Conservation (phyloP, 139 green algal species). For the Yamagishiella unicocca region DNA sequence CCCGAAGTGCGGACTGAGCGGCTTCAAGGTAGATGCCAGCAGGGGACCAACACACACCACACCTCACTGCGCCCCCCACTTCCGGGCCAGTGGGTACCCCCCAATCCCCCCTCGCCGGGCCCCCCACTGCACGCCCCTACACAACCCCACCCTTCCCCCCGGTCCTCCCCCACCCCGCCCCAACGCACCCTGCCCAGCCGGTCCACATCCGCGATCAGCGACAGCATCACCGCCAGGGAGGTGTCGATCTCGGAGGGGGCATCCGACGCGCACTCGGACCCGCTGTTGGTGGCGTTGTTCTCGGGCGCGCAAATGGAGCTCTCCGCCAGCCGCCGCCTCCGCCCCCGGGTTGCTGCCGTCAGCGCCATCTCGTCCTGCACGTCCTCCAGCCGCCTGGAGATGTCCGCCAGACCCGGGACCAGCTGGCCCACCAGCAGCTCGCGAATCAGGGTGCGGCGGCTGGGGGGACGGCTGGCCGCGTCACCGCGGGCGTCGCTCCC, state of each 20-base stretch:
- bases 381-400: not conserved
- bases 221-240: not conserved
- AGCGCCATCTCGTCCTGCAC: not conserved
- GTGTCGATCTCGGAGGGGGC: not conserved
- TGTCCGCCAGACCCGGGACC: not conserved
- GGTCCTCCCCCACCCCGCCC: not conserved
- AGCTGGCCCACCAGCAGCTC: not conserved
- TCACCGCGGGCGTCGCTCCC: too few species aligned
- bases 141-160: not conserved
- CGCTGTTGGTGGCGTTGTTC: slow-evolving; percentile 21
- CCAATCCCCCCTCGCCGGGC: not conserved
- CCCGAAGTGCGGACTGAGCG: too few species aligned
- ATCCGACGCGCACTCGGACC: not conserved
- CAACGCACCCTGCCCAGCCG: not conserved
- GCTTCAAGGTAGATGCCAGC: too few species aligned
- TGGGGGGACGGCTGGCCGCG: too few species aligned
- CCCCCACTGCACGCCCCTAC: not conserved
- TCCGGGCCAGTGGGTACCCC: too few species aligned
- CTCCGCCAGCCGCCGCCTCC: not conserved
- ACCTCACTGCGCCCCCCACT: too few species aligned
- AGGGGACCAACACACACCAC: too few species aligned
- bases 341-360: not conserved
- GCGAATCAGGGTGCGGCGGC: not conserved
- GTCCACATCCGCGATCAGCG: slow-evolving; percentile 21
- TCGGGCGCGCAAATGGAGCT: not conserved